Conservation (phyloP, 2,329 filamentous ascomycete genomes). For the Clathrospora elynae region DNA sequence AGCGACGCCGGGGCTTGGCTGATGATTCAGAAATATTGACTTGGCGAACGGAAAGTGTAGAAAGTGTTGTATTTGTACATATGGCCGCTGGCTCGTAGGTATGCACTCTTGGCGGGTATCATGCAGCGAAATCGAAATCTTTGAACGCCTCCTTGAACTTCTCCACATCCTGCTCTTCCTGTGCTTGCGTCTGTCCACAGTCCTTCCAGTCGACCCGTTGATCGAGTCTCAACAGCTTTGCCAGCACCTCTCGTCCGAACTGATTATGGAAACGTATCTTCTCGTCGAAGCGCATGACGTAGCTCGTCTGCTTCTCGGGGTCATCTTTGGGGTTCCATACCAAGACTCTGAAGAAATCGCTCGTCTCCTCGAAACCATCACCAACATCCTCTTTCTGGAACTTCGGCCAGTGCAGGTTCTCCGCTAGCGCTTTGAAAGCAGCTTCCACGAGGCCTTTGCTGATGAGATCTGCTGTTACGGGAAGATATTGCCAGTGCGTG, state of each 20-base stretch:
- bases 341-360: conserved; percentile 80
- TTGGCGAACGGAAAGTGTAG: not conserved
- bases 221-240: conserved; percentile 83
- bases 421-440: conserved; percentile 85
- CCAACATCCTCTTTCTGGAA: conserved; percentile 54
- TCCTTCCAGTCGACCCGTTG: conserved; percentile 82
- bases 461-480: conserved; percentile 71
- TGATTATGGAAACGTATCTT: conserved; percentile 85
- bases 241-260: conserved; percentile 84
- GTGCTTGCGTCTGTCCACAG: conserved; percentile 74
- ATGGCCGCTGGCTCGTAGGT: not conserved
- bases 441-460: conserved; percentile 78
- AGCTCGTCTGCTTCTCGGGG: conserved; percentile 65
- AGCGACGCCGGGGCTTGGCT: conserved; percentile 23
- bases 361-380: conserved; percentile 51
- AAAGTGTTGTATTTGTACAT: not conserved
- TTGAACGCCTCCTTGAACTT: conserved; percentile 83
- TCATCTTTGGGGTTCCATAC: conserved; percentile 67
- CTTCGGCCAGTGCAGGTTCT: conserved; percentile 68
- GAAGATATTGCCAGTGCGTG: conserved; percentile 91
- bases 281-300: conserved; percentile 74
- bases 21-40: not conserved
- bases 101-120: not conserved
- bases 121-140: conserved; percentile 78
- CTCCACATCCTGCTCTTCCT: conserved; percentile 78